Evolutionary conservation across 2,329 filamentous ascomycete genomes (phyloP).

Genomic region (Hymenoscyphus salicellus): DNA sequence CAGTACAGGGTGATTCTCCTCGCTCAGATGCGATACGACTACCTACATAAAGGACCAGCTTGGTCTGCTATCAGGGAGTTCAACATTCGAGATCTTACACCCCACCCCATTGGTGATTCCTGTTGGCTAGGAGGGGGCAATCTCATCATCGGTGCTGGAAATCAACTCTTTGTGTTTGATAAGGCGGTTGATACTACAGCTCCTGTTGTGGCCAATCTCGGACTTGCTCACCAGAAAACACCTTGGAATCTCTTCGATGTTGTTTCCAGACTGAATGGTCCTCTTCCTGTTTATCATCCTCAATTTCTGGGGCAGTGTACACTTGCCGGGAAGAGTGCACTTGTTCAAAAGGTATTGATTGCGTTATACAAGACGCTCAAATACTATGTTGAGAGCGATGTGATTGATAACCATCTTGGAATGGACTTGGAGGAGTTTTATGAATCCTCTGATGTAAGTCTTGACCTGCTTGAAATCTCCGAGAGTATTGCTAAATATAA

Average conservation of each 20-base stretch:
- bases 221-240: constrained; percentile 27
- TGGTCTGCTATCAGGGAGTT: constrained; percentile 86
- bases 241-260: constrained; percentile 69
- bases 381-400: constrained; percentile 78
- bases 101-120: constrained; percentile 88
- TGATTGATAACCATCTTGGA: constrained; percentile 73
- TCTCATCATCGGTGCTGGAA: constrained; percentile 83
- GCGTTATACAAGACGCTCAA: constrained; percentile 74
- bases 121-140: constrained; percentile 86
- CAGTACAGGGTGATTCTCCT: constrained; percentile 79
- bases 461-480: not conserved
- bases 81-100: constrained; percentile 74
- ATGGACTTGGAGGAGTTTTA: constrained; percentile 62
- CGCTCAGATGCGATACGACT: constrained; percentile 87
- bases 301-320: constrained; percentile 87
- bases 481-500: not conserved
- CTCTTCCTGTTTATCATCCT: constrained; percentile 86
- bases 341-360: constrained; percentile 71
- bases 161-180: constrained; percentile 84
- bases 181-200: constrained; percentile 63
- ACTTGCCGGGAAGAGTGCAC: constrained; percentile 67
- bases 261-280: constrained; percentile 79
- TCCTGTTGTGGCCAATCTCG: constrained; percentile 28
- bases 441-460: constrained; percentile 31
- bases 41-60: constrained; percentile 81